Base-by-base conservation (phyloP, 139 green algal genomes). In the Trebouxia sp. region DNA sequence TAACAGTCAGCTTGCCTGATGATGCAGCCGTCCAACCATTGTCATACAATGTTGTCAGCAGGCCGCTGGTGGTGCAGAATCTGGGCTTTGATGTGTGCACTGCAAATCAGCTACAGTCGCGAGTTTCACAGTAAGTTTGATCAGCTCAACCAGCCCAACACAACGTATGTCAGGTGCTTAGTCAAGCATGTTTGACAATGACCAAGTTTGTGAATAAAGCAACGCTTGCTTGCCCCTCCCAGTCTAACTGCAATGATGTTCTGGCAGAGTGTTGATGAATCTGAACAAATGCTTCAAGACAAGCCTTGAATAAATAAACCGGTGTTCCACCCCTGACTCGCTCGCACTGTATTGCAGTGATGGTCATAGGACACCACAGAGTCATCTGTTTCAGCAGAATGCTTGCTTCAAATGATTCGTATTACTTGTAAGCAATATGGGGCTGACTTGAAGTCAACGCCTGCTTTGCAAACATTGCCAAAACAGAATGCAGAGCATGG, bases 41-140 rank as follows among this genome's bases (percentile, higher is more conserved):
- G 12, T 67, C 65, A 28, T 83, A 83, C 78, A 47, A 55, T 30
- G 45, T 83, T 28, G 78, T 83, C 15, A 37, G 28, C 30, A 20
- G 78, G 30, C 30, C 32, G 6, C 45, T 83, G 32, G 43, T 66
- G 65, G 78, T 83, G 32, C 65, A 83, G 45, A 83, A 62, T 70
- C 35, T 66, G 28, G 78, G 65, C 5, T 78, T 83, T 62, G 65
- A 70, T 24, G 38, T 69, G 3, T 39, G 37, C 37, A 72, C 50
- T 70, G 75, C 66, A 45, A 30, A 37, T 28, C 24, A 26, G 37
- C 14, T 2, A 7, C 62, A 11, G 32, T 35, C 15, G 47, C 15
- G 47, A n/a, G n/a, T n/a, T n/a, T n/a, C n/a, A n/a, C n/a, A n/a
- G n/a, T n/a, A n/a, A n/a, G n/a, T n/a, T n/a, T n/a, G 47, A 53